Conservation (phyloP, 139 green algal species). For the Spirogloea muscicola region DNA sequence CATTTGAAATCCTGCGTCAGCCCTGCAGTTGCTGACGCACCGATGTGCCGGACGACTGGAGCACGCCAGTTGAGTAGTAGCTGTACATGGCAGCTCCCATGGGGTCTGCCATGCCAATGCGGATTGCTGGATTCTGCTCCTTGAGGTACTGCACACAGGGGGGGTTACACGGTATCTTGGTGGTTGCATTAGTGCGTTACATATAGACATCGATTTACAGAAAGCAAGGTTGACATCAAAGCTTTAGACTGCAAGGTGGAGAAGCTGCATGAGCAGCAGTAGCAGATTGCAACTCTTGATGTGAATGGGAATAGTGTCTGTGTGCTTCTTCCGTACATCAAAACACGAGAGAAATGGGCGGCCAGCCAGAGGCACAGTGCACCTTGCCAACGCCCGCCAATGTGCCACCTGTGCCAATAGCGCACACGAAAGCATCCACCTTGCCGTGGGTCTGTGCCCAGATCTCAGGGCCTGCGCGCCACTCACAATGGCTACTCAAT, state of each 20-base stretch:
- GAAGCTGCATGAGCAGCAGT: too few species aligned
- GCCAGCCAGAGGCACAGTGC: too few species aligned
- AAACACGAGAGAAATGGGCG: too few species aligned
- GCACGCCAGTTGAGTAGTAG: slow-evolving; percentile 35
- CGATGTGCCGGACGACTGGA: slow-evolving; percentile 28
- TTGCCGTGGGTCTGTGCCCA: slow-evolving; percentile 69
- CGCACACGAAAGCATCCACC: slow-evolving; percentile 87
- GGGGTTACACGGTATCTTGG: background rate
- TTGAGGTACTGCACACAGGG: slow-evolving; percentile 44
- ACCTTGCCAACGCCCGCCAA: slow-evolving; percentile 64
- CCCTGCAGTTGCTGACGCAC: too few species aligned
- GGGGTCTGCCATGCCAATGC: slow-evolving; percentile 40
- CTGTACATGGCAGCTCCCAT: slow-evolving; percentile 43
- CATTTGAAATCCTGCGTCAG: too few species aligned
- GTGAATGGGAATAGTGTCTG: too few species aligned
- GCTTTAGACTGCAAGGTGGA: too few species aligned
- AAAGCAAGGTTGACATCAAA: background rate
- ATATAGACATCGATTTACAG: background rate
- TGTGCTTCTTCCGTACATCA: too few species aligned
- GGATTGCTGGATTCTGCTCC: slow-evolving; percentile 43
- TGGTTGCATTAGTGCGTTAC: background rate
- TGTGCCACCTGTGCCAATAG: slow-evolving; percentile 88
- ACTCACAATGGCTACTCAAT: too few species aligned
- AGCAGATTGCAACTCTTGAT: too few species aligned
- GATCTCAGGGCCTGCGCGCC: slow-evolving; percentile 69